Conservation (phyloP, 1,284 basidiomycete species). For the Moesziomyces antarcticus region DNA sequence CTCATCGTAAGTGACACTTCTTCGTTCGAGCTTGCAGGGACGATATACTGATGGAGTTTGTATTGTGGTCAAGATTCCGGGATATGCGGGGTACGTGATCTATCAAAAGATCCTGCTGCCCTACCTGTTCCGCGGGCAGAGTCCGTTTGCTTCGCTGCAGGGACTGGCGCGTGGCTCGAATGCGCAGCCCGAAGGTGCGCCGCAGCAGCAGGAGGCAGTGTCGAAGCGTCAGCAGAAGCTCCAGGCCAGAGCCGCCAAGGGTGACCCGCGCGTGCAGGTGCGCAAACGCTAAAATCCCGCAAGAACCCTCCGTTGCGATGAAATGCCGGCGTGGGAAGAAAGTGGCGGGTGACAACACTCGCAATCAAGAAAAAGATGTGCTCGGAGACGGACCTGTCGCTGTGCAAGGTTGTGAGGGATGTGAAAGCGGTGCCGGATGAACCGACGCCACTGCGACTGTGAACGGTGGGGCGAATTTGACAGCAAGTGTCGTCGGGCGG, state of each 20-base stretch:
- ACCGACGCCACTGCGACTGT: no score
- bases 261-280: constrained; percentile 55
- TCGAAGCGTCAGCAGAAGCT: constrained; percentile 65
- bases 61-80: constrained; percentile 59
- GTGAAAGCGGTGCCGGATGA: no score
- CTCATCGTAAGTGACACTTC: constrained; percentile 55
- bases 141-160: constrained; percentile 40
- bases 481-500: no score
- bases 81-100: constrained; percentile 63
- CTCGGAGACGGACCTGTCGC: no score
- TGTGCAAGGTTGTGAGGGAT: no score
- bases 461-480: no score
- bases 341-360: no score
- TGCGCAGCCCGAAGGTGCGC: constrained; percentile 8
- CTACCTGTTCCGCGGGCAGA: constrained; percentile 55
- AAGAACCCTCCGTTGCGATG: no score
- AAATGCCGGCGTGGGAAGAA: no score
- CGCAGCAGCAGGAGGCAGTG: constrained; percentile 25
- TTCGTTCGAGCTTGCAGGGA: background rate
- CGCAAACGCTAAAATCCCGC: constrained; percentile 25
- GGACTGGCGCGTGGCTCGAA: constrained; percentile 9
- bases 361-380: no score
- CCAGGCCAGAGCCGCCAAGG: constrained; percentile 60
- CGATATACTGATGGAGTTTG: no score
- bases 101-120: constrained; percentile 61